phyloP scores from a whole-genome alignment of 345 rosid genomes.

The Populus ilicifolia region DNA sequence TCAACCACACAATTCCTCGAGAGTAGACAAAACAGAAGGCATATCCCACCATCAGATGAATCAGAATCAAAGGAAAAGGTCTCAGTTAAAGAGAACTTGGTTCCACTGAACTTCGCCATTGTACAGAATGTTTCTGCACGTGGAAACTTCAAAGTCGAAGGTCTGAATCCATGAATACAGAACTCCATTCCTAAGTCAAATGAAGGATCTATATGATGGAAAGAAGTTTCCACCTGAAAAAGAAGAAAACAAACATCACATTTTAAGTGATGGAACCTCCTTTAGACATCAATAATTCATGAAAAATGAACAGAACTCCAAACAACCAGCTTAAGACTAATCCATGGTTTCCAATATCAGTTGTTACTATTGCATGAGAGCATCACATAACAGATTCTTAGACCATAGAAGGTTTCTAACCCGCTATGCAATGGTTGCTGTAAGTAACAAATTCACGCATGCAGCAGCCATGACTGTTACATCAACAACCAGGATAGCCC shows the following conservation, averaged over 20 bases:
- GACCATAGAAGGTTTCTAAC: too few species aligned
- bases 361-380: too few species aligned
- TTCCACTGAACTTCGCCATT: slow-evolving; percentile 67
- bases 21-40: not conserved
- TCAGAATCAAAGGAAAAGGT: slow-evolving; percentile 52
- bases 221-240: slow-evolving; percentile 63
- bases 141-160: slow-evolving; percentile 64
- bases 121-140: slow-evolving; percentile 66
- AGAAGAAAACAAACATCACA: not conserved
- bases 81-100: slow-evolving; percentile 61
- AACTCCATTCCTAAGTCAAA: slow-evolving; percentile 73
- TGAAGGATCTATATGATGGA: slow-evolving; percentile 83
- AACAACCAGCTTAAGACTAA: not conserved
- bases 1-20: slow-evolving; percentile 2
- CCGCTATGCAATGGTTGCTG: too few species aligned
- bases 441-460: too few species aligned
- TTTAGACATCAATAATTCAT: slow-evolving; percentile 10
- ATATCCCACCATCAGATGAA: slow-evolving; percentile 45
- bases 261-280: slow-evolving; percentile 12
- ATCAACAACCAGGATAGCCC: too few species aligned
- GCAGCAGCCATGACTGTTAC: too few species aligned
- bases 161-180: slow-evolving; percentile 51
- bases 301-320: slow-evolving; percentile 8
- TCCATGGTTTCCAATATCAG: not conserved
- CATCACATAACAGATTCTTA: too few species aligned